A percentile compares a stretch with the other conserved stretches of the same genome.
These are phyloP conservation scores for Fusarium chuoi DNA, from an alignment of 2,329 filamentous ascomycete species.

Conservation along the genomic window DNA sequence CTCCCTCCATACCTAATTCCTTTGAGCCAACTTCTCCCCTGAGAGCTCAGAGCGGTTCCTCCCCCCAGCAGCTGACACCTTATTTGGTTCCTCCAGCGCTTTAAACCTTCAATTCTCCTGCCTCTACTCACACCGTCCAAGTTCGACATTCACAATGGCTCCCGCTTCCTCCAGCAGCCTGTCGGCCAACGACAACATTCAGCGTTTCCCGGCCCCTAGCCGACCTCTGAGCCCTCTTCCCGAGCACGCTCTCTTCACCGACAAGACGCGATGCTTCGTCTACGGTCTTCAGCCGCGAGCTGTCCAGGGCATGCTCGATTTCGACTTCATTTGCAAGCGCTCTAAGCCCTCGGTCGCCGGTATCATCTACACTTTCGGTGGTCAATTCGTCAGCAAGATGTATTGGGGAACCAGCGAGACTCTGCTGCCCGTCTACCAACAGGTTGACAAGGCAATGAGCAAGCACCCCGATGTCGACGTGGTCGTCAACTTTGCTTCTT, in stretches of 20 bases:
- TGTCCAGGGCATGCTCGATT: slow-evolving; percentile 95
- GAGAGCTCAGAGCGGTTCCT: slow-evolving; percentile 43
- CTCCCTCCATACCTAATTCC: slow-evolving; percentile 43
- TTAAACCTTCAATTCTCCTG: slow-evolving; percentile 18
- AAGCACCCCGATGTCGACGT: slow-evolving; percentile 98
- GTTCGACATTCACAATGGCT: slow-evolving; percentile 60
- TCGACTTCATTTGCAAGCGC: slow-evolving; percentile 99
- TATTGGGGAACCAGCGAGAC: slow-evolving; percentile 99
- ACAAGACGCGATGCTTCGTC: slow-evolving; percentile 99
- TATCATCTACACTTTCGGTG: slow-evolving; percentile 99
- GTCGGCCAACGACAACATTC: slow-evolving; percentile 98
- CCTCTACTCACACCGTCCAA: slow-evolving; percentile 37
- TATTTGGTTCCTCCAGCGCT: slow-evolving; percentile 38
- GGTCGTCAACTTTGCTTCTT: slow-evolving; percentile 99
- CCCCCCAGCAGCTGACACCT: slow-evolving; percentile 38
- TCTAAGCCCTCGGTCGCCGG: slow-evolving; percentile 94
- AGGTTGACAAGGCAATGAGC: slow-evolving; percentile 87
- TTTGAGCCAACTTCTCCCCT: slow-evolving; percentile 37
- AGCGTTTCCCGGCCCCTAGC: slow-evolving; percentile 92
- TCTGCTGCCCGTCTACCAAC: slow-evolving; percentile 96
- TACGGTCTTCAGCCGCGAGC: slow-evolving; percentile 98
- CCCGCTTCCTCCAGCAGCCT: slow-evolving; percentile 63
- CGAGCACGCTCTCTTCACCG: slow-evolving; percentile 93
- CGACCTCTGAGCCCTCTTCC: slow-evolving; percentile 89
- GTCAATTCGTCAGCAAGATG: slow-evolving; percentile 99